Evolutionary conservation across 768 basidiomycete species (phyloP).

Genomic region (Zangia roseola): DNA sequence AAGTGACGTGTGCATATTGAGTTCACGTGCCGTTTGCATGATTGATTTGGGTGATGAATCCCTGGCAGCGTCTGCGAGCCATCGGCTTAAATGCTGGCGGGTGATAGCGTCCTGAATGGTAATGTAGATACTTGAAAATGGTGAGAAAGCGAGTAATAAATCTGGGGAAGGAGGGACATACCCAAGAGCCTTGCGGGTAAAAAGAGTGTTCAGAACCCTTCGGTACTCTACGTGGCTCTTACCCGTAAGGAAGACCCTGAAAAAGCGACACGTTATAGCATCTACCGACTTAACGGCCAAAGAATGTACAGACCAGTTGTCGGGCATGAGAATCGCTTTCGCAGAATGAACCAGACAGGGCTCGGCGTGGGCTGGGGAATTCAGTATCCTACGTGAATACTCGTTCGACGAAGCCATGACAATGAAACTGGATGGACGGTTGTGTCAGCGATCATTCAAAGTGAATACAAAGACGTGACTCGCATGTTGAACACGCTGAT

Average conservation of each 20-base stretch:
- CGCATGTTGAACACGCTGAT: constrained; percentile 98
- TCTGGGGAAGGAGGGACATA: constrained; percentile 33
- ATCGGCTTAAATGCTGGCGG: constrained; percentile 69
- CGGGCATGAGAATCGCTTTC: constrained; percentile 77
- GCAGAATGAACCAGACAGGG: constrained; percentile 93
- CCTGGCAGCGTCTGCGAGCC: constrained; percentile 60
- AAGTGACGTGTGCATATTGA: constrained; percentile 98
- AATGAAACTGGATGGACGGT: constrained; percentile 74
- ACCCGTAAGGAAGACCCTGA: constrained; percentile 95
- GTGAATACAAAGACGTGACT: constrained; percentile 24
- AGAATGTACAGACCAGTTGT: constrained; percentile 72
- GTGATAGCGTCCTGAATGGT: constrained; percentile 80
- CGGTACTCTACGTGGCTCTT: constrained; percentile 94
- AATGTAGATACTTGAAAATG: constrained; percentile 66
- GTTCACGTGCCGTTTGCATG: constrained; percentile 89
- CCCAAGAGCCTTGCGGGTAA: constrained; percentile 93
- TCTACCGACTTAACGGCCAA: not conserved
- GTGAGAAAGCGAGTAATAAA: not conserved
- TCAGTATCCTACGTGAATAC: constrained; percentile 91
- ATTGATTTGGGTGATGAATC: constrained; percentile 53
- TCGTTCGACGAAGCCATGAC: constrained; percentile 97
- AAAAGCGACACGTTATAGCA: not conserved
- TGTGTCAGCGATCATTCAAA: constrained; percentile 7
- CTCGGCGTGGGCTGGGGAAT: constrained; percentile 89
- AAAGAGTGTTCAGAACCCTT: constrained; percentile 83